Evolutionary conservation across 345 rosid genomes (phyloP), one percentile per base, ranked within the genome.

Genomic region (Microthlaspi erraticum): DNA sequence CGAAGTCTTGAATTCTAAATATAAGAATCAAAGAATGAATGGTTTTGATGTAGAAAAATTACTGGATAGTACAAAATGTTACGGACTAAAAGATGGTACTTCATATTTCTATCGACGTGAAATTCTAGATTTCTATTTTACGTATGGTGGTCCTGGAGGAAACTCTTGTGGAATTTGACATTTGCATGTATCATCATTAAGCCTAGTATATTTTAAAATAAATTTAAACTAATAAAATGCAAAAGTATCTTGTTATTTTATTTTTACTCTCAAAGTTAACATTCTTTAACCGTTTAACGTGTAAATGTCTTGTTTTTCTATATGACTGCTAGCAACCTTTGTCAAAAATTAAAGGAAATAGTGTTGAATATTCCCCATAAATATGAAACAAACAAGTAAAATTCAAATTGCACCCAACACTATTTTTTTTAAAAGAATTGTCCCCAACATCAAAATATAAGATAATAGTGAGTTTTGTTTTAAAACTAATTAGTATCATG

Each of bases 41-140:
- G 3, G 1, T 8, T 31, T 37, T 38, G 42, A 14, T 16, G 2
- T 31, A 12, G 51, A 49, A 3, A 7, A 5, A 0, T 2, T 70
- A 31, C 2, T 70, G 26, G 74, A 70, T 59, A 70, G 59, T 68
- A 7, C 72, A 1, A 36, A 10, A 2, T 69, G 65, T 58, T 70
- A 70, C 59, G 59, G 64, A 8, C 0, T 68, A 44, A 19, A 1
- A 56, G 8, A 42, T 68, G 63, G 54, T 43, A 41, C 13, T 10
- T 9, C 5, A n/a, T 1, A 1, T 13, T 1, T 0, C 36, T 49
- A 5, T 64, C 19, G 12, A 5, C 5, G 2, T 10, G 19, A 5
- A 4, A 48, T 4, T 19, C 26, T 5, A 1, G 54, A 31, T 9
- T 66, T 0, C 18, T 31, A 7, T 66, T 39, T 66, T 3, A 66